Conservation (phyloP, 306 rosid genomes). For the Quercus cerris region DNA sequence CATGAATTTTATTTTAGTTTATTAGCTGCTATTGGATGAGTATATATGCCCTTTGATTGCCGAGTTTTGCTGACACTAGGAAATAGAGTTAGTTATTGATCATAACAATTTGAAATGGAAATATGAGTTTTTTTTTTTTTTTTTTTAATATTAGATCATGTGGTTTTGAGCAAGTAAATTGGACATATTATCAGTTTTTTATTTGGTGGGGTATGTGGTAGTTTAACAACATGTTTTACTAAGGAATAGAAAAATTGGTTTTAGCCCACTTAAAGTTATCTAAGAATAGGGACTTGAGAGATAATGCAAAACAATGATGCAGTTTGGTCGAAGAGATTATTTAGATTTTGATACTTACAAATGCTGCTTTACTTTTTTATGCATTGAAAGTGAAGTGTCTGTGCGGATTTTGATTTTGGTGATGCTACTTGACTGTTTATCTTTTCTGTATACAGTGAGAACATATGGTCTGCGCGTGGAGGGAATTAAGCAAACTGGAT, state of each 20-base stretch:
- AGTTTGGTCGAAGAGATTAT: not conserved
- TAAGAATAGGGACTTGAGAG: not conserved
- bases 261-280: not conserved
- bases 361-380: not conserved
- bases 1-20: not conserved
- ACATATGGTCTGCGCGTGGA: conserved; percentile 12
- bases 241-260: not conserved
- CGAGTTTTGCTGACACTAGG: not conserved
- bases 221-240: not conserved
- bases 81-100: not conserved
- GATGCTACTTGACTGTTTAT: not conserved
- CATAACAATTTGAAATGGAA: not conserved
- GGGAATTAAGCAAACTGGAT: conserved; percentile 8
- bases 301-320: not conserved
- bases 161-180: not conserved
- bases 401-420: not conserved
- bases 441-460: conserved; percentile 20
- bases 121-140: not conserved
- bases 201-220: not conserved
- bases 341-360: not conserved
- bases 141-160: not conserved
- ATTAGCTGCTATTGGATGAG: conserved; percentile 2
- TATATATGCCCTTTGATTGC: not conserved
- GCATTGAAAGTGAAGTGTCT: not conserved
- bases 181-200: not conserved